Base-by-base conservation (phyloP, 805 yeast genomes). In the Candida arabinofermentans region DNA sequence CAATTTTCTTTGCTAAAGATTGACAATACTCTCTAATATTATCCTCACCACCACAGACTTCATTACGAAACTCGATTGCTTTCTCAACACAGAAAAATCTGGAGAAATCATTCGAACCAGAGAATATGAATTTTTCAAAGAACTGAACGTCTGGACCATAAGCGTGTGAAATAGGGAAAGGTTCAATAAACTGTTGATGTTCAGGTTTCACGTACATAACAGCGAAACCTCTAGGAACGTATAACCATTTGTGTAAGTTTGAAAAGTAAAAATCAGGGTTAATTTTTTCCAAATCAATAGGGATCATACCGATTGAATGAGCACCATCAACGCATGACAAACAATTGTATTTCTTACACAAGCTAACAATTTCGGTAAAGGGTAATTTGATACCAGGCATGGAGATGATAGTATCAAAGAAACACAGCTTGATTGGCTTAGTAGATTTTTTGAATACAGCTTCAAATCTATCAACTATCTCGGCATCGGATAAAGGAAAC, bases 191-290 rank as follows among this genome's bases (percentile, higher is more conserved):
- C 0, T 57, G 52, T 42, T 79, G 86, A 53, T 72, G 75, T 41
- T 67, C 65, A 3, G 70, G 67, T 47, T 73, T 70, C 6, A 76
- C 84, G 50, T 82, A 83, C 37, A 83, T 55, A 23, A 79, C 63
- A 0, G 84, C 83, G 49, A 73, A 71, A 4, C 81, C 76, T 34
- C 77, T 66, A 3, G 87, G 85, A 18, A 71, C 69, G 47, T 54
- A 77, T 30, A 69, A 63, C 90, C 90, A 84, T 54, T 84, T 84
- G 66, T 84, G 90, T 16, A 83, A 62, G 52, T 83, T 84, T 17
- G 82, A 61, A 19, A 72, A 67, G 54, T 69, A 74, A 55, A 80
- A 83, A 51, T 82, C 88, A 0, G 88, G 86, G 36, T 67, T 48
- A 19, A 74, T 48, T 10, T 53, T 53, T 10, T 57, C 59, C 27